These are phyloP conservation scores for Leccinum boreale DNA, from an alignment of 768 basidiomycete genomes.

Conservation along the genomic window DNA sequence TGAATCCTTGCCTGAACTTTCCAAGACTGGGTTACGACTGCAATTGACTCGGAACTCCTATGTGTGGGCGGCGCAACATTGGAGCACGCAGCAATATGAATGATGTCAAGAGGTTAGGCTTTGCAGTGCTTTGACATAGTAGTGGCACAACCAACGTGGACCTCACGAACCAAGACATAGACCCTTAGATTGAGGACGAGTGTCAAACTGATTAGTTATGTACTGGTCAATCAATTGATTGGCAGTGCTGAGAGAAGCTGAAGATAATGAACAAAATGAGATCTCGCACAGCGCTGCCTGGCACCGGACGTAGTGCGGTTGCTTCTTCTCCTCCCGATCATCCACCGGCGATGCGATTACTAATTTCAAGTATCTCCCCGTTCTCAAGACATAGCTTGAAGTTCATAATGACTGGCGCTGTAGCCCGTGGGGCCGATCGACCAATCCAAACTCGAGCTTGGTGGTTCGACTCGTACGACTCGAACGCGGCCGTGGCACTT, in stretches of 20 bases:
- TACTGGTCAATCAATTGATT: not conserved
- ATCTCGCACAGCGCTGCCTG: conserved; percentile 1
- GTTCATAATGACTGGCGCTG: not conserved
- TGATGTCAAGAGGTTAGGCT: conserved; percentile 3
- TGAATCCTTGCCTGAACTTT: not conserved
- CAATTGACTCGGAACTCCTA: conserved; percentile 3
- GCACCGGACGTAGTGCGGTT: conserved; percentile 10
- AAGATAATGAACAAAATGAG: not conserved
- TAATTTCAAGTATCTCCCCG: not conserved
- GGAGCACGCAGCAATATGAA: not conserved
- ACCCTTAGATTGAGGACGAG: not conserved
- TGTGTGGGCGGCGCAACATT: conserved; percentile 1
- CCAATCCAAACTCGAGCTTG: conserved; percentile 1
- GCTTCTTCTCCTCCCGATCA: conserved; percentile 13
- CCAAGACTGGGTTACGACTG: too few relatives aligned
- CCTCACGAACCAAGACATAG: not conserved
- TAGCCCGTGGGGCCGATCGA: not conserved
- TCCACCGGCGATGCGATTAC: conserved; percentile 6
- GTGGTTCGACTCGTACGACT: conserved; percentile 17
- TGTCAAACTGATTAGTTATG: not conserved
- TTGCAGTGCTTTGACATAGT: not conserved
- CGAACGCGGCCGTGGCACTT: not conserved
- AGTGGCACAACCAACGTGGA: not conserved
- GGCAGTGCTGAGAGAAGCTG: conserved; percentile 21
- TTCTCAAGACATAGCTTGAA: conserved; percentile 10